Conservation (phyloP, 2,329 filamentous ascomycete genomes). For the Rutstroemia sp. region DNA sequence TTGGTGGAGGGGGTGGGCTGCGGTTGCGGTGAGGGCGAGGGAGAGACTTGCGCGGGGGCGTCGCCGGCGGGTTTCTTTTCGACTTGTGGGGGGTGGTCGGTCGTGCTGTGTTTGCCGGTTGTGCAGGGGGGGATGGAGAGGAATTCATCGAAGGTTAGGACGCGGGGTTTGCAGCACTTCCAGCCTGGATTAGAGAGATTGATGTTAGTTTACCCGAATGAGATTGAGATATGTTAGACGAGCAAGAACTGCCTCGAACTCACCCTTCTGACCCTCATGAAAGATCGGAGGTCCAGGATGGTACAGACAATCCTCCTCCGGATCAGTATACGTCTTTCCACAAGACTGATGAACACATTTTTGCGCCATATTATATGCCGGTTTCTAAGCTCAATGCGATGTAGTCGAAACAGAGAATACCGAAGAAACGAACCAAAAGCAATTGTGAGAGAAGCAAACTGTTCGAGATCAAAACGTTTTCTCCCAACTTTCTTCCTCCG, state of each 20-base stretch:
- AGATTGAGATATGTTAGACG: neutral
- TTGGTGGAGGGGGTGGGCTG: constrained; percentile 33
- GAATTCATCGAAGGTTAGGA: constrained; percentile 98
- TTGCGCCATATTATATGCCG: constrained; percentile 36
- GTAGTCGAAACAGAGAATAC: no score
- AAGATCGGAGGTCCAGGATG: constrained; percentile 92
- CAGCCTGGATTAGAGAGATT: constrained; percentile 55
- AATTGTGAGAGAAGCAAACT: no score
- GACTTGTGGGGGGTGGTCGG: constrained; percentile 59
- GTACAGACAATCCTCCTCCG: constrained; percentile 79
- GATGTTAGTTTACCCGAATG: neutral
- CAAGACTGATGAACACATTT: constrained; percentile 98
- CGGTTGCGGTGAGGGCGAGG: constrained; percentile 47
- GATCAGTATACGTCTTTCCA: constrained; percentile 77
- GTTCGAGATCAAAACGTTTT: no score
- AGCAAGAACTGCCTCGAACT: neutral
- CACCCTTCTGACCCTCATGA: constrained; percentile 98
- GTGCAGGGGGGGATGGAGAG: constrained; percentile 89
- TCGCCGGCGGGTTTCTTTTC: constrained; percentile 46
- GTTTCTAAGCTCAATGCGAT: no score
- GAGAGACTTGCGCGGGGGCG: constrained; percentile 10
- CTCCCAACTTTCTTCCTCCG: no score
- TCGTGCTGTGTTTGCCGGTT: constrained; percentile 82
- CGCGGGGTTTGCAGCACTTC: constrained; percentile 97
- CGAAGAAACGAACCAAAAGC: no score